A percentile compares a stretch with the other conserved stretches of the same genome.
These are phyloP conservation scores for Jatropha podagrica DNA, from an alignment of 441 rosid species.

Conservation along the genomic window DNA sequence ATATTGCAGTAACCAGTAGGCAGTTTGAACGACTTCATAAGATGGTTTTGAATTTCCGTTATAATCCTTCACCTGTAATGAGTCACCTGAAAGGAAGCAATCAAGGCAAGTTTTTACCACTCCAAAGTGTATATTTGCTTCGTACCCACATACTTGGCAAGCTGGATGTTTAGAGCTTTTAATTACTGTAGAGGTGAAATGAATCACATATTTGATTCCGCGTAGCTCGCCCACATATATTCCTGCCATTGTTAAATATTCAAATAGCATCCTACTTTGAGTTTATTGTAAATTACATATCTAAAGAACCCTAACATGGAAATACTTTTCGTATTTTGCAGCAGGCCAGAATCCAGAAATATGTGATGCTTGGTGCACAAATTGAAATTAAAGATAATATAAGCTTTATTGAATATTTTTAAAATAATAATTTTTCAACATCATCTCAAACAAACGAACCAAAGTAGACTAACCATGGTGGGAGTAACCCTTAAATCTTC, in stretches of 20 bases:
- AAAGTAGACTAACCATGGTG: no score
- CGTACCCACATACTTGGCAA: not conserved
- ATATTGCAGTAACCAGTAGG: not conserved
- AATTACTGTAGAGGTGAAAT: not conserved
- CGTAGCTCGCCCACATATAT: conserved; percentile 1
- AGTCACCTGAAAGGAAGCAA: not conserved
- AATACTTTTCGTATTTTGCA: no score
- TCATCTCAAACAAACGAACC: no score
- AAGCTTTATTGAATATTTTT: no score
- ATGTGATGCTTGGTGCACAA: no score
- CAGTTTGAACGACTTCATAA: not conserved
- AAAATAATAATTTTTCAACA: no score
- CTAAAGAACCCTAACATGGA: no score
- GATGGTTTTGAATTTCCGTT: not conserved
- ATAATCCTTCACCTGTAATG: not conserved
- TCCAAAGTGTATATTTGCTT: not conserved
- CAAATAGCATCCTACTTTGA: no score
- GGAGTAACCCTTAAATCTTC: no score
- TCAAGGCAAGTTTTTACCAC: conserved; percentile 18
- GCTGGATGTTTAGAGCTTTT: not conserved
- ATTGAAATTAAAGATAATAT: no score
- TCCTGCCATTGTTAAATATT: not conserved
- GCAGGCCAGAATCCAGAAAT: no score
- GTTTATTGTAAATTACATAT: no score
- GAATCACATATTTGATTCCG: not conserved